Evolutionary conservation across 305 asterid species (phyloP).

Genomic region (Rubia peregrina): DNA sequence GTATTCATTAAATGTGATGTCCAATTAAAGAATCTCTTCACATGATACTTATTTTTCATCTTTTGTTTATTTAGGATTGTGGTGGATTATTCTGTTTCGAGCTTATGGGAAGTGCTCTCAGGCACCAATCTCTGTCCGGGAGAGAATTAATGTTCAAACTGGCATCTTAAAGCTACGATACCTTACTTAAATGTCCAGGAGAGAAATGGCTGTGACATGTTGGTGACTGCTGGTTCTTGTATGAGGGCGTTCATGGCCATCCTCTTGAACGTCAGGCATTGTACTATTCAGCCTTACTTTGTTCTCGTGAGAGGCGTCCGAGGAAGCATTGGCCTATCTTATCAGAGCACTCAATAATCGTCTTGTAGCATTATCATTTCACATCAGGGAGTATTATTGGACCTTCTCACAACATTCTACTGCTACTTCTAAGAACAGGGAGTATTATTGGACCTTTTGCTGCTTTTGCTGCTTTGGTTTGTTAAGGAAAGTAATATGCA

Average conservation of each 20-base stretch:
- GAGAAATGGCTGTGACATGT: constrained; percentile 81
- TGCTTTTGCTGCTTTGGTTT: too few relatives aligned
- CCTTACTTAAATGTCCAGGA: constrained; percentile 29
- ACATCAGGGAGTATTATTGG: constrained; percentile 93
- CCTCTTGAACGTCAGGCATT: constrained; percentile 95
- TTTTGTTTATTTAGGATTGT: constrained; percentile 49
- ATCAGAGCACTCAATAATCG: constrained; percentile 69
- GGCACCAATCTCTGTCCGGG: constrained; percentile 81
- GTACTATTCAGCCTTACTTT: constrained; percentile 76
- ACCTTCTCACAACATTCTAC: constrained; percentile 5
- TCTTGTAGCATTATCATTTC: constrained; percentile 72
- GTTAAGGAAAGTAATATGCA: too few relatives aligned
- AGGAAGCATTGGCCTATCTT: constrained; percentile 72
- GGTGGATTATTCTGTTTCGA: constrained; percentile 92
- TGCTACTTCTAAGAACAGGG: too few relatives aligned
- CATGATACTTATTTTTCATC: not conserved
- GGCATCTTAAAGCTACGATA: constrained; percentile 68
- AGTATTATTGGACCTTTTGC: too few relatives aligned
- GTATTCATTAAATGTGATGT: too few relatives aligned
- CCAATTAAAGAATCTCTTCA: not conserved
- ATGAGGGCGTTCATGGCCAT: constrained; percentile 99
- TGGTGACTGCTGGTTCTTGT: constrained; percentile 93
- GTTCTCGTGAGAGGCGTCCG: constrained; percentile 95
- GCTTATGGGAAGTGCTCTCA: constrained; percentile 83
- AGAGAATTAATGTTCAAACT: constrained; percentile 82